Evolutionary conservation across 169 alveolate species (phyloP).

Genomic region (Plasmodium gonderi): DNA sequence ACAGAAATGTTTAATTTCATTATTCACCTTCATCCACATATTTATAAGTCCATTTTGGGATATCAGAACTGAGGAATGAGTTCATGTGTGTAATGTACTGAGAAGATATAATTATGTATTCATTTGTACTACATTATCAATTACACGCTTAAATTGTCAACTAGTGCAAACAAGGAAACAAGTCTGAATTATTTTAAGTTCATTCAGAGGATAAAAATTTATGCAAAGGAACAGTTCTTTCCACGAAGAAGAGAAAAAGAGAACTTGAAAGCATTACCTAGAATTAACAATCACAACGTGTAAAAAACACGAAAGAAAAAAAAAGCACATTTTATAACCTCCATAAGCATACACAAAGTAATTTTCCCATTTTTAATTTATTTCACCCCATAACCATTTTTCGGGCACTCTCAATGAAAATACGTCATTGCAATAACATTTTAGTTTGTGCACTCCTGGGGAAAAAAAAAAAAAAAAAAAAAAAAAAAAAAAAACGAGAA

Average conservation of each 20-base stretch:
- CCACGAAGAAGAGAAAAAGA: neutral
- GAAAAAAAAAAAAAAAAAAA: neutral
- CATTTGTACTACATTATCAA: neutral
- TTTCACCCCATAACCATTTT: neutral
- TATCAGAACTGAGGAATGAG: too few species aligned
- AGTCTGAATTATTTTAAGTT: neutral
- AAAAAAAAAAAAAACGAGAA: neutral
- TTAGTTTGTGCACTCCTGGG: neutral
- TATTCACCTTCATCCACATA: too few species aligned
- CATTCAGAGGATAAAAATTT: neutral
- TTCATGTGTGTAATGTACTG: too few species aligned
- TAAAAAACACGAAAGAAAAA: neutral
- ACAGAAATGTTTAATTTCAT: too few species aligned
- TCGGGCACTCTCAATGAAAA: neutral
- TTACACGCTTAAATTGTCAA: neutral
- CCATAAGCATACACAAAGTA: neutral
- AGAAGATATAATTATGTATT: too few species aligned
- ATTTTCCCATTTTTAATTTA: neutral
- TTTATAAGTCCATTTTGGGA: too few species aligned
- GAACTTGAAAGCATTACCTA: too few species aligned
- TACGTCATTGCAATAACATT: neutral
- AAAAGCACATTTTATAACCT: neutral
- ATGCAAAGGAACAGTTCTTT: neutral
- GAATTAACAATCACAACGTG: neutral
- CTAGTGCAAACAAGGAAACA: neutral